Evolutionary conservation across 306 rosid species (phyloP), one percentile per base, ranked within the genome.

Genomic region (Vigna nakashimae): DNA sequence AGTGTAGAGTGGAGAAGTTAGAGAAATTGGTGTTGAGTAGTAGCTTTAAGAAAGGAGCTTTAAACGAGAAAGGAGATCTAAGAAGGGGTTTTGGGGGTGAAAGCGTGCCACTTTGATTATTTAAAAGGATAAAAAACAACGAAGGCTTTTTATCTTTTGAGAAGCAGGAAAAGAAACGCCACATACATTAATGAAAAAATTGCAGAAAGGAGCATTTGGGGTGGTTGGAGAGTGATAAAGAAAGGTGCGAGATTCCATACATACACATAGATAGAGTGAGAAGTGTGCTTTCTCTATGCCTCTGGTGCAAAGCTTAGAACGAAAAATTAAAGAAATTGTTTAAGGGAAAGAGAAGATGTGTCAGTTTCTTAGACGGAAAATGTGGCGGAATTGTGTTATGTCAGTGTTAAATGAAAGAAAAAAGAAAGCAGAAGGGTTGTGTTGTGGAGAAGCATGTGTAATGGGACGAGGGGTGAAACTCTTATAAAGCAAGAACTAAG

Each of bases 11-110:
- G n/a, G 43, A 45, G 36, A 16, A 45, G 12, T 48, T 66, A 28
- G 49, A 75, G 77, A 69, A 62, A 30, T 30, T 58, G 13, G 82
- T 64, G 42, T 64, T 63, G 42, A 74, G 64, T 66, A 78, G 64
- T 66, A 80, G 52, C 85, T 84, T 85, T 85, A 56, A 85, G 80
- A 84, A 84, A 85, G 85, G 83, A 73, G 53, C 78, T 84, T 84
- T 81, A 69, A 84, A 77, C 80, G 66, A 76, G 73, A 71, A 76
- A 76, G 18, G 71, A 65, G 78, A 65, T 71, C 77, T 63, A 43
- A 74, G 50, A 22, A 45, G 64, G 26, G 79, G 75, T 74, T 80
- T 70, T 55, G 28, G 75, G 42, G 42, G 17, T 10, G 69, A 75
- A 66, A 80, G 84, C 73, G 74, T 81, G 85, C 62, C 81, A 68